Percentiles rank a stretch among this genome's conserved stretches.
Evolutionary conservation across 2,329 filamentous ascomycete genomes (phyloP).

Genomic region (Trichoderma sp.): DNA sequence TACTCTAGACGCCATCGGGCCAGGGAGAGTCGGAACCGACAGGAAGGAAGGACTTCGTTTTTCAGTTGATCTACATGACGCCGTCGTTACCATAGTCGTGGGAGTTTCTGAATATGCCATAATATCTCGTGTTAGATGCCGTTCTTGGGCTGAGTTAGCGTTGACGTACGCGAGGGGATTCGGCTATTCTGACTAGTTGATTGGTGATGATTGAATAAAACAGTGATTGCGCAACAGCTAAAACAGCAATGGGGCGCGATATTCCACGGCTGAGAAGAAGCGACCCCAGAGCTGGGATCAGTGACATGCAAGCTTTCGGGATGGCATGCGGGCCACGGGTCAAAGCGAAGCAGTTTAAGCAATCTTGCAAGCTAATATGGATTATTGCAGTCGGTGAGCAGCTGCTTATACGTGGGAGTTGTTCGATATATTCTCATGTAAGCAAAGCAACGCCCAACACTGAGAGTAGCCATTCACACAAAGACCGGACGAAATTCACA

Average conservation of each 20-base stretch:
- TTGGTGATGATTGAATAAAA: neutral
- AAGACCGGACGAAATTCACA: neutral
- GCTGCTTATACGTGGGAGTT: neutral
- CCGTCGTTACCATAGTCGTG: constrained; percentile 10
- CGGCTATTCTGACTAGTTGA: neutral
- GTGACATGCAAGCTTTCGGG: neutral
- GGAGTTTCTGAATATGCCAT: neutral
- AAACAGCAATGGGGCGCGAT: neutral
- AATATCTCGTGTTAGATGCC: neutral
- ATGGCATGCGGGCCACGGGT: neutral
- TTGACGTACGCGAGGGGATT: neutral
- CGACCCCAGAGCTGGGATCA: neutral
- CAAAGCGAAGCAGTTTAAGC: neutral
- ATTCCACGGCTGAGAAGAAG: neutral
- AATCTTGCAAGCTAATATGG: too few relatives aligned
- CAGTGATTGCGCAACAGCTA: neutral
- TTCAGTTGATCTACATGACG: neutral
- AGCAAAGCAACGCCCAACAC: neutral
- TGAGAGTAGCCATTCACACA: neutral
- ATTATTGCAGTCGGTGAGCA: neutral
- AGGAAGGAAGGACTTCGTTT: neutral
- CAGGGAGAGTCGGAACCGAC: neutral
- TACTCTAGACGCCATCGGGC: neutral
- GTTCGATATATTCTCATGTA: neutral
- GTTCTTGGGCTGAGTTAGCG: neutral